Evolutionary conservation across 2,329 filamentous ascomycete species (phyloP).

Genomic region (Mycosphaerella arachidis): DNA sequence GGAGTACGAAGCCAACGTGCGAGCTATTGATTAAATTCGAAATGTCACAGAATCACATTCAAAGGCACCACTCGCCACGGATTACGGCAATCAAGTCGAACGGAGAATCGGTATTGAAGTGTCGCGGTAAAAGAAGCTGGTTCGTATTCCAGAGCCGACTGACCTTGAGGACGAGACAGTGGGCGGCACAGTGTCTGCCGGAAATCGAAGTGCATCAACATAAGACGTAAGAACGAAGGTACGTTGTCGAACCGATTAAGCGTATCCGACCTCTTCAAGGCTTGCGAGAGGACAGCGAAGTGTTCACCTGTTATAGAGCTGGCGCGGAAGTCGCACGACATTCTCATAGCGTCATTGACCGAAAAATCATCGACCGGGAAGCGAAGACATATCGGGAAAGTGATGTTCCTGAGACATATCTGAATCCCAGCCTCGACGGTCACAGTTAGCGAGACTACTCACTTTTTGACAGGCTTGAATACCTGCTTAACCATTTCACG

Average conservation of each 20-base stretch:
- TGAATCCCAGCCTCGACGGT: neutral
- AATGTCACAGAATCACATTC: too few relatives aligned
- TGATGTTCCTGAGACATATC: neutral
- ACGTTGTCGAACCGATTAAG: neutral
- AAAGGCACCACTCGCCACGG: too few relatives aligned
- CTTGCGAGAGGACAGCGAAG: neutral
- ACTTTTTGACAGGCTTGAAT: neutral
- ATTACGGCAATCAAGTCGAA: too few relatives aligned
- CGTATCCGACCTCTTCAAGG: neutral
- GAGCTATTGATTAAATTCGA: too few relatives aligned
- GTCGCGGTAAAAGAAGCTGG: too few relatives aligned
- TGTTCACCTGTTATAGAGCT: neutral
- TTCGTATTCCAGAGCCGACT: too few relatives aligned
- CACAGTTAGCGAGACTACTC: neutral
- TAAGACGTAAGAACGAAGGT: neutral
- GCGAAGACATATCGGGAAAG: neutral
- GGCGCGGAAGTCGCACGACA: neutral
- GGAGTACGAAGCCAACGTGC: too few relatives aligned
- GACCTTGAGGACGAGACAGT: neutral
- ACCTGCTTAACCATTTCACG: neutral
- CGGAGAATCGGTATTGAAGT: too few relatives aligned
- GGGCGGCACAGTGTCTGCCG: neutral
- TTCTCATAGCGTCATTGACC: neutral
- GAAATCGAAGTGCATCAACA: neutral
- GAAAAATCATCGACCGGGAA: neutral